Evolutionary conservation across 208 protist genomes (phyloP).

Genomic region (Leishmania gerbilli): DNA sequence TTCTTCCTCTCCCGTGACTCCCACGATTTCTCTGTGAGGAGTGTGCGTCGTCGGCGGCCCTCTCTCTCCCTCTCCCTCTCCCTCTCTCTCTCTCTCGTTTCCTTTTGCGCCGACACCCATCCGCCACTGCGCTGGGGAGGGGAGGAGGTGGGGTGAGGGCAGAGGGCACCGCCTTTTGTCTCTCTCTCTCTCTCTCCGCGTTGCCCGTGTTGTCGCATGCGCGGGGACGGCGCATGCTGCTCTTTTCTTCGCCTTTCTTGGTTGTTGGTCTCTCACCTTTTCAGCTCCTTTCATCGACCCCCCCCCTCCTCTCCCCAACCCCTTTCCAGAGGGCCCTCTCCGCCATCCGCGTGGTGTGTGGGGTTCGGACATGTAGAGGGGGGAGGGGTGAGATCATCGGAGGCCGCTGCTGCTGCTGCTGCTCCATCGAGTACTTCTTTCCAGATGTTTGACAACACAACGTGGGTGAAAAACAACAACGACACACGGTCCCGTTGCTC

Average conservation of each 20-base stretch:
- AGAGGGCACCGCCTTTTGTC: not conserved
- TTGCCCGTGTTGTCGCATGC: not conserved
- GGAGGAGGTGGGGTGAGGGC: too few relatives aligned
- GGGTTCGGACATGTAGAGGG: not conserved
- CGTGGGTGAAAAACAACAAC: not conserved
- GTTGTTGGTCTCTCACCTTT: not conserved
- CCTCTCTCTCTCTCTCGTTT: not conserved
- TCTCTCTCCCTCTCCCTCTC: not conserved
- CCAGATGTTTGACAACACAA: not conserved
- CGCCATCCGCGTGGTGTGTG: not conserved
- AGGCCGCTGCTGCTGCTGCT: not conserved
- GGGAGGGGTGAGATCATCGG: not conserved
- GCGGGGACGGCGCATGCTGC: not conserved
- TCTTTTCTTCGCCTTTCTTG: not conserved
- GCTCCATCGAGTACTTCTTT: conserved; percentile 3
- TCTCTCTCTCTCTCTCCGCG: not conserved
- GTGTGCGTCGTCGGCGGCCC: not conserved
- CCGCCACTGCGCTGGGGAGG: not conserved
- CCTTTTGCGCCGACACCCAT: not conserved
- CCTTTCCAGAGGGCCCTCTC: not conserved
- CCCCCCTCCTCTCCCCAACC: too few relatives aligned
- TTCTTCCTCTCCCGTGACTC: not conserved
- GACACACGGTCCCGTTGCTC: not conserved
- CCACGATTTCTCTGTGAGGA: not conserved
- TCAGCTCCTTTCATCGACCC: conserved; percentile 11